Evolutionary conservation across 306 rosid genomes (phyloP).

Genomic region (Quercus gilva): DNA sequence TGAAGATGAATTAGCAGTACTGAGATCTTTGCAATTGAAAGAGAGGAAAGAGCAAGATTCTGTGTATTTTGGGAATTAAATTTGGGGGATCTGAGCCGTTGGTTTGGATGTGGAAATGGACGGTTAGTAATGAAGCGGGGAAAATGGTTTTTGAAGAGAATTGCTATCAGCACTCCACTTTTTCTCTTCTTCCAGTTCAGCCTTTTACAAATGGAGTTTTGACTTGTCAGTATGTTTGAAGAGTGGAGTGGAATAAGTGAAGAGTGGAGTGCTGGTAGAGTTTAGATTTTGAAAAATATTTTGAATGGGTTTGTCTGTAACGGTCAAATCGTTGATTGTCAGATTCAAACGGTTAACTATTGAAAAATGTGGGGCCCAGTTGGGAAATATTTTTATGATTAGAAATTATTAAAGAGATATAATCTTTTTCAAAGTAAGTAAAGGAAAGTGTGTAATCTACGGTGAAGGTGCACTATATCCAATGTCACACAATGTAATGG

Average conservation of each 20-base stretch:
- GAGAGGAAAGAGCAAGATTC: constrained; percentile 14
- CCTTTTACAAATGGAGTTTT: neutral
- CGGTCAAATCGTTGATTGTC: constrained; percentile 59
- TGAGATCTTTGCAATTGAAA: constrained; percentile 9
- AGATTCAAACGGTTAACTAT: constrained; percentile 36
- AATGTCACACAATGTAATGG: neutral
- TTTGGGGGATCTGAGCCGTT: constrained; percentile 36
- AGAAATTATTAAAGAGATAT: constrained; percentile 23
- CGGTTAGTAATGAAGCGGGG: constrained; percentile 22
- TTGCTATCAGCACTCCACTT: constrained; percentile 21
- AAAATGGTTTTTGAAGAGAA: constrained; percentile 18
- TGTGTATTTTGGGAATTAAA: constrained; percentile 22
- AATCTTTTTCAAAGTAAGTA: neutral
- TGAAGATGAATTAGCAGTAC: neutral
- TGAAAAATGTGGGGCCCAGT: constrained; percentile 29
- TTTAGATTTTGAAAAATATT: constrained; percentile 4
- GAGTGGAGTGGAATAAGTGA: constrained; percentile 32
- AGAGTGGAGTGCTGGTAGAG: constrained; percentile 7
- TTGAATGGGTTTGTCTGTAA: constrained; percentile 36
- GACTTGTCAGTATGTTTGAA: neutral
- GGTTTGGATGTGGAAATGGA: constrained; percentile 30
- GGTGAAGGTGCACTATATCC: neutral
- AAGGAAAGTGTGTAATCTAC: neutral
- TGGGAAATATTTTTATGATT: neutral
- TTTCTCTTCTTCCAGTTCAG: constrained; percentile 16